A percentile compares a stretch with the other conserved stretches of the same genome.
phyloP scores from a whole-genome alignment of 768 basidiomycete genomes.

The Lactarius hatsudake region DNA sequence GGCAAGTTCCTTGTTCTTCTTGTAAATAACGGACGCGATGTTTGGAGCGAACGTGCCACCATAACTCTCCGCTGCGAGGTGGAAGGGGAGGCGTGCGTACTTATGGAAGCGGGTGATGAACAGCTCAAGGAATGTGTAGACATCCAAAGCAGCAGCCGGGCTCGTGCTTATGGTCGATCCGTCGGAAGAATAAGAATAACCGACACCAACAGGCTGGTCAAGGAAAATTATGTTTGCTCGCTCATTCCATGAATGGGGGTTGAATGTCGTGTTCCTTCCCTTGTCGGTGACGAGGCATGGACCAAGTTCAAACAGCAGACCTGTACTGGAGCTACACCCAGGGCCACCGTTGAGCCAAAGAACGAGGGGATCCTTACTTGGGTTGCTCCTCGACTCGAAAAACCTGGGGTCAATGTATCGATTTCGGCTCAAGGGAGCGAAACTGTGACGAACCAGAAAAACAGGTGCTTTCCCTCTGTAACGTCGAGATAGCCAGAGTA shows the following conservation, averaged over 20 bases:
- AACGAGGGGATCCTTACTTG: slow-evolving; percentile 75
- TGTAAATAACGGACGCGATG: slow-evolving; percentile 79
- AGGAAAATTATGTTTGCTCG: slow-evolving; percentile 77
- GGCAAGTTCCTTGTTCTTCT: slow-evolving; percentile 65
- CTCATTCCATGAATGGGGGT: slow-evolving; percentile 84
- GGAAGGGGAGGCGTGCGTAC: slow-evolving; percentile 69
- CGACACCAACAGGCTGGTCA: slow-evolving; percentile 83
- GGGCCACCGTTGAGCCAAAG: slow-evolving; percentile 85
- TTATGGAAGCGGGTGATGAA: slow-evolving; percentile 74
- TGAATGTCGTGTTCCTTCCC: slow-evolving; percentile 62
- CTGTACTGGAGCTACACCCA: slow-evolving; percentile 36
- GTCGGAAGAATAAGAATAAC: slow-evolving; percentile 81
- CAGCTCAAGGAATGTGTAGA: slow-evolving; percentile 79
- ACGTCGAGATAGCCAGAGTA: slow-evolving; percentile 60
- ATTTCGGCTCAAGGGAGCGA: neutral
- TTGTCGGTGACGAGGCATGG: slow-evolving; percentile 25
- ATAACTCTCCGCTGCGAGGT: slow-evolving; percentile 79
- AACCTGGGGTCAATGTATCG: slow-evolving; percentile 50
- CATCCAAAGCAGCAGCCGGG: slow-evolving; percentile 86
- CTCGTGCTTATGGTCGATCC: slow-evolving; percentile 73
- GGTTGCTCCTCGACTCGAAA: slow-evolving; percentile 79
- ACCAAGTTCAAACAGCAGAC: slow-evolving; percentile 27
- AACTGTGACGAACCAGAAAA: slow-evolving; percentile 48
- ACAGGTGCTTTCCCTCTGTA: slow-evolving; percentile 51
- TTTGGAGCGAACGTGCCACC: slow-evolving; percentile 75